Conservation (phyloP, 2,329 filamentous ascomycete species). For the Cytospora chrysosperma region DNA sequence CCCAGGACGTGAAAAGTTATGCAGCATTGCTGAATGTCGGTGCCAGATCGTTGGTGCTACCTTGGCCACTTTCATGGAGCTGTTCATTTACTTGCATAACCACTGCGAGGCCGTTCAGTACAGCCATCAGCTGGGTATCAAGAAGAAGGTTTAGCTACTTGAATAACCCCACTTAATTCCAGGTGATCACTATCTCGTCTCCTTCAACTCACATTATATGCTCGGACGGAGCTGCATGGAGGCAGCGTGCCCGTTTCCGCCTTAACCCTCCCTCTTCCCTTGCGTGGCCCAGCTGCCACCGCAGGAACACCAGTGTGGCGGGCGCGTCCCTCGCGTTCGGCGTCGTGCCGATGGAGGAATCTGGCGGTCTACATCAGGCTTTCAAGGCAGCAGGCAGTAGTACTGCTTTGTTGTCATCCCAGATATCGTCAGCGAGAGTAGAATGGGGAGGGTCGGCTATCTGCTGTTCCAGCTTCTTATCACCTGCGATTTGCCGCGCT, state of each 20-base stretch:
- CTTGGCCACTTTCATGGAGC: neutral
- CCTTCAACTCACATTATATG: neutral
- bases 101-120: slow-evolving; percentile 53
- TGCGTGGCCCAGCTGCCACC: neutral
- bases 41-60: neutral
- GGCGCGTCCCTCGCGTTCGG: neutral
- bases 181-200: neutral
- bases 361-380: neutral
- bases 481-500: neutral
- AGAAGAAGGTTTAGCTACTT: neutral
- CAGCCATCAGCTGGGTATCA: slow-evolving; percentile 39
- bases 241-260: neutral
- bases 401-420: neutral
- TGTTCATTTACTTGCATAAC: slow-evolving; percentile 37
- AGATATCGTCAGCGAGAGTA: neutral
- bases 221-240: neutral
- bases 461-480: neutral
- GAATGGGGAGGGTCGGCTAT: neutral
- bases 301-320: neutral
- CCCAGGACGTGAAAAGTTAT: neutral
- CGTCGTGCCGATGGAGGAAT: neutral
- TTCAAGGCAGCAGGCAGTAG: slow-evolving; percentile 1
- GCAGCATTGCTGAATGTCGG: neutral
- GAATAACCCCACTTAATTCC: neutral
- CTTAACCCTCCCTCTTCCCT: neutral